Conservation (phyloP, 805 yeast genomes). For the Candida taoyuanica region DNA sequence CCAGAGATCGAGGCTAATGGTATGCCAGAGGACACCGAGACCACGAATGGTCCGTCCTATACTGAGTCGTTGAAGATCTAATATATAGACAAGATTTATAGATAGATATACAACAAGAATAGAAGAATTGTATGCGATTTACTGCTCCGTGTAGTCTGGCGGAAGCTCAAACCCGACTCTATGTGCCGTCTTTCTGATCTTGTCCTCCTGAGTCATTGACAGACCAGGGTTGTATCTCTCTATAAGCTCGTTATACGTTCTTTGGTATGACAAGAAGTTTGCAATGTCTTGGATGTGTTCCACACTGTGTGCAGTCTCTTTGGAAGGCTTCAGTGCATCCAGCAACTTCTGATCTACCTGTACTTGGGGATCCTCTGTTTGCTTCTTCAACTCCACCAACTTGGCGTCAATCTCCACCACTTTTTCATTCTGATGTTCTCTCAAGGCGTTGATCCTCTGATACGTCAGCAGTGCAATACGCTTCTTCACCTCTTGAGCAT, state of each 20-base stretch:
- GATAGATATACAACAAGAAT: too few species aligned
- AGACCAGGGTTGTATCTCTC: slow-evolving; percentile 87
- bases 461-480: slow-evolving; percentile 24
- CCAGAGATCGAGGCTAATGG: slow-evolving; percentile 14
- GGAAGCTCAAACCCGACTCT: slow-evolving; percentile 84
- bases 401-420: slow-evolving; percentile 19
- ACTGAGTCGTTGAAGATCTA: slow-evolving; percentile 7
- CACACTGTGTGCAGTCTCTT: slow-evolving; percentile 18
- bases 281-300: slow-evolving; percentile 54
- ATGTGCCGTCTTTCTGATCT: slow-evolving; percentile 74
- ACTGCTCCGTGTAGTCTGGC: slow-evolving; percentile 7
- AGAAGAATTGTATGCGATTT: background rate
- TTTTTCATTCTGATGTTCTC: slow-evolving; percentile 18
- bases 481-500: slow-evolving; percentile 23
- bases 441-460: slow-evolving; percentile 25
- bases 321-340: slow-evolving; percentile 15
- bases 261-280: slow-evolving; percentile 63
- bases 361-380: slow-evolving; percentile 18
- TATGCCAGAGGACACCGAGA: slow-evolving; percentile 6
- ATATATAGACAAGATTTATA: too few species aligned
- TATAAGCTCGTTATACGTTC: slow-evolving; percentile 70
- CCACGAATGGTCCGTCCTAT: slow-evolving; percentile 5
- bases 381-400: slow-evolving; percentile 16
- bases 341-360: slow-evolving; percentile 11
- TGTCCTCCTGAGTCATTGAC: slow-evolving; percentile 71